Conservation (phyloP, 768 basidiomycete species). For the Antrodiella citrinella region DNA sequence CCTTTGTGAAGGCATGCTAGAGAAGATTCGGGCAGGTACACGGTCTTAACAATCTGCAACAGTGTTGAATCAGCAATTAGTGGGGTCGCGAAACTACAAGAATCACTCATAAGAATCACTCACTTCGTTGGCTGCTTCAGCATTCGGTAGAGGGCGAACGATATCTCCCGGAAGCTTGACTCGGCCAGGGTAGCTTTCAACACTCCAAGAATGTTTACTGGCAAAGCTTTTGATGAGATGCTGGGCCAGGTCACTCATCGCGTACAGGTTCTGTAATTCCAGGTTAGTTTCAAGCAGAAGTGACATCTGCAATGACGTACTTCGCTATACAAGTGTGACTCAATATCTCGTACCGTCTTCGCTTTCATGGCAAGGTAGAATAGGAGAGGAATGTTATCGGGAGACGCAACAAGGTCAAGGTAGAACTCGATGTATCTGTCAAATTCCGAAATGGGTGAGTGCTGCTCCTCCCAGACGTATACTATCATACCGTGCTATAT, state of each 20-base stretch:
- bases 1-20: slow-evolving; percentile 43
- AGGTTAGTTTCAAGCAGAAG: not conserved
- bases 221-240: slow-evolving; percentile 71
- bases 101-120: slow-evolving; percentile 1
- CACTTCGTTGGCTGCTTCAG: slow-evolving; percentile 62
- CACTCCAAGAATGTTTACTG: slow-evolving; percentile 57
- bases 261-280: slow-evolving; percentile 76
- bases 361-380: slow-evolving; percentile 74
- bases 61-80: not conserved
- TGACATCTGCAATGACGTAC: no score
- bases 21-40: slow-evolving; percentile 59
- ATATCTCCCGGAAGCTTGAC: slow-evolving; percentile 78
- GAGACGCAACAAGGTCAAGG: slow-evolving; percentile 62
- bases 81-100: not conserved
- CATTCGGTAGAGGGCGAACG: slow-evolving; percentile 57
- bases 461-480: not conserved
- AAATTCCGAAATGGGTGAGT: not conserved
- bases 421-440: slow-evolving; percentile 87
- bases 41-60: slow-evolving; percentile 55
- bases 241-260: slow-evolving; percentile 82
- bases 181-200: slow-evolving; percentile 76
- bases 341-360: slow-evolving; percentile 82
- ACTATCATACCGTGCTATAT: slow-evolving; percentile 67
- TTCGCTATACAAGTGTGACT: slow-evolving; percentile 60
- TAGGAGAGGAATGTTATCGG: slow-evolving; percentile 81